These are phyloP conservation scores for Trichosporon sp. DNA, from an alignment of 1,284 basidiomycete species.

Conservation along the genomic window DNA sequence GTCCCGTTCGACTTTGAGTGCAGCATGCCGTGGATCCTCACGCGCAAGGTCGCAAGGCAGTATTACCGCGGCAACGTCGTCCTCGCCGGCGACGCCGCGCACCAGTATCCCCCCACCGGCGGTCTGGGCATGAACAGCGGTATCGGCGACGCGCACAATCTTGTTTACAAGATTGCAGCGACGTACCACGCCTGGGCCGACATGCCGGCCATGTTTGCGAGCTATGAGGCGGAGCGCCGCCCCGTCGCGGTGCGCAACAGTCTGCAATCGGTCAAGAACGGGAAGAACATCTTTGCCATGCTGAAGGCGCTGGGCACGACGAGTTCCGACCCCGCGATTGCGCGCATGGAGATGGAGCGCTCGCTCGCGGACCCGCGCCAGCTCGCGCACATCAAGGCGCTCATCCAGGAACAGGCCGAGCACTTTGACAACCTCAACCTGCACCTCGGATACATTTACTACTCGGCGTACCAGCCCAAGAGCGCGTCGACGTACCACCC, in stretches of 20 bases:
- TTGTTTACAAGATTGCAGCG: constrained; percentile 34
- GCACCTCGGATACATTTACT: constrained; percentile 41
- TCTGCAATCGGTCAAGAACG: constrained; percentile 35
- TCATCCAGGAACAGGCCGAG: constrained; percentile 36
- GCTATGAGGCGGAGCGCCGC: constrained; percentile 38
- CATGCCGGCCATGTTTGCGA: constrained; percentile 24
- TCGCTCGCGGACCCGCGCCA: constrained; percentile 34
- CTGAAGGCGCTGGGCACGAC: constrained; percentile 37
- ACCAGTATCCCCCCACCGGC: constrained; percentile 40
- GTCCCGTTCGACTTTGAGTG: constrained; percentile 35
- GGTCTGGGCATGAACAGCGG: constrained; percentile 40
- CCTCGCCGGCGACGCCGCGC: constrained; percentile 34
- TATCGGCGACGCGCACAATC: constrained; percentile 39
- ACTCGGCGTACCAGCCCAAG: constrained; percentile 27
- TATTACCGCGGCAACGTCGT: constrained; percentile 34
- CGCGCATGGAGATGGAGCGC: constrained; percentile 32
- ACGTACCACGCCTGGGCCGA: constrained; percentile 31
- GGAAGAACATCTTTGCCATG: constrained; percentile 38
- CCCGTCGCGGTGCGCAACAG: constrained; percentile 38
- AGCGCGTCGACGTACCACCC: constrained; percentile 30
- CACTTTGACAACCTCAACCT: constrained; percentile 40
- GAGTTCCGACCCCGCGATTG: constrained; percentile 27
- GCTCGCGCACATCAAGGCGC: constrained; percentile 27
- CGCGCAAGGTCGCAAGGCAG: constrained; percentile 37
- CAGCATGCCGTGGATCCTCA: constrained; percentile 37